phyloP scores from a whole-genome alignment of 345 rosid genomes.

The Geranium brycei region DNA sequence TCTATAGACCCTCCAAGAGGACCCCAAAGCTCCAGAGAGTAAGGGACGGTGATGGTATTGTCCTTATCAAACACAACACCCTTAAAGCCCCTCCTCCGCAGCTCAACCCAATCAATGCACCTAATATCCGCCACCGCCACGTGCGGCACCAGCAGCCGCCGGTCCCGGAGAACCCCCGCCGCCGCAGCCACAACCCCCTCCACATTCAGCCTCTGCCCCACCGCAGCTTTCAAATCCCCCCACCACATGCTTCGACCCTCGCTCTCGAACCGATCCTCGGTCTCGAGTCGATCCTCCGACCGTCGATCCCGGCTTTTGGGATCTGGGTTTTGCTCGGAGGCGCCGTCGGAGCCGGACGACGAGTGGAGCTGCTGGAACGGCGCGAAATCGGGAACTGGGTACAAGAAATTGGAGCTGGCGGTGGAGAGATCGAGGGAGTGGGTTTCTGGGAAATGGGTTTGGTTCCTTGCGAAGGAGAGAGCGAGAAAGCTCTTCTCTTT shows the following conservation, averaged over 20 bases:
- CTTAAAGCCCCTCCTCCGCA: slow-evolving; percentile 59
- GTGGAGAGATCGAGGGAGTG: slow-evolving; percentile 24
- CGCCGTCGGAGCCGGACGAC: slow-evolving; percentile 14
- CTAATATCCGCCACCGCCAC: slow-evolving; percentile 59
- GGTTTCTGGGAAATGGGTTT: slow-evolving; percentile 13
- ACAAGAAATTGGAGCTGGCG: slow-evolving; percentile 13
- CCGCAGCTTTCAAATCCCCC: slow-evolving; percentile 72
- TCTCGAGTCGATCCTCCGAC: too few species aligned
- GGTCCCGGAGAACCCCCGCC: slow-evolving; percentile 42
- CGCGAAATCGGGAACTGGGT: slow-evolving; percentile 14
- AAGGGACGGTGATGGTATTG: slow-evolving; percentile 85
- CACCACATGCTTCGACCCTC: slow-evolving; percentile 61
- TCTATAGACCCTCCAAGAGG: slow-evolving; percentile 53
- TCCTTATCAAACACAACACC: slow-evolving; percentile 98
- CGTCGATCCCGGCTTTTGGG: slow-evolving; percentile 2
- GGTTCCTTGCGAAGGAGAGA: slow-evolving; percentile 18
- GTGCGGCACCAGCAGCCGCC: slow-evolving; percentile 67
- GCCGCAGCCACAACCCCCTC: slow-evolving; percentile 69
- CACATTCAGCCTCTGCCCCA: slow-evolving; percentile 78
- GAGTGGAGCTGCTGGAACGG: slow-evolving; percentile 29
- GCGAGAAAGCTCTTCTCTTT: slow-evolving; percentile 2
- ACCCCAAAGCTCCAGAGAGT: slow-evolving; percentile 61
- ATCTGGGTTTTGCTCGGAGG: slow-evolving; percentile 23
- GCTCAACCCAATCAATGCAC: slow-evolving; percentile 74
- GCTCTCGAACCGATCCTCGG: too few species aligned